Percentiles rank a stretch among this genome's conserved stretches.
Evolutionary conservation across 1,284 basidiomycete genomes (phyloP).

Genomic region (Neolentinus lepideus): DNA sequence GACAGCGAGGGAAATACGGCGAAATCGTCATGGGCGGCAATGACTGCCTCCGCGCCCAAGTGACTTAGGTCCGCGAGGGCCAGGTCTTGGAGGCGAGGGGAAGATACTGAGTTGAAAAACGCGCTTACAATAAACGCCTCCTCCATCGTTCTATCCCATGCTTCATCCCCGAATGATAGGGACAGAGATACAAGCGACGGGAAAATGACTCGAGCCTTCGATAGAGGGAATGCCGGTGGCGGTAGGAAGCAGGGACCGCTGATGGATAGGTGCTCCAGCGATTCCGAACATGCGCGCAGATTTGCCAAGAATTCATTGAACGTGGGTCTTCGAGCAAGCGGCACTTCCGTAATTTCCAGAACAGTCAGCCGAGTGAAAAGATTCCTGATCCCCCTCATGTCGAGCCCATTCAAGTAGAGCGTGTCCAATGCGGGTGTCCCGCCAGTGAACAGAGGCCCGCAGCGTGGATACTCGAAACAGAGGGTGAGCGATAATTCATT

Average conservation of each 20-base stretch:
- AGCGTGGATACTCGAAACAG: background rate
- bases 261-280: background rate
- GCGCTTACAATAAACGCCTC: background rate
- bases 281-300: background rate
- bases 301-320: background rate
- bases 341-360: background rate
- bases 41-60: background rate
- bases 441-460: background rate
- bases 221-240: background rate
- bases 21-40: background rate
- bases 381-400: background rate
- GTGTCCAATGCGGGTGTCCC: background rate
- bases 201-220: background rate
- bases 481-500: background rate
- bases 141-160: background rate
- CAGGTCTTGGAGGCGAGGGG: background rate
- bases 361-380: background rate
- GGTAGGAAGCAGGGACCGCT: background rate
- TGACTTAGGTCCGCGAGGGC: background rate
- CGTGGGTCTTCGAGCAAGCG: background rate
- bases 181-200: background rate
- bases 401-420: background rate
- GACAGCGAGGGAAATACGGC: background rate
- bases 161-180: background rate
- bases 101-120: background rate